phyloP scores from a whole-genome alignment of 2,329 filamentous ascomycete species.

The Biscogniauxia marginata region DNA sequence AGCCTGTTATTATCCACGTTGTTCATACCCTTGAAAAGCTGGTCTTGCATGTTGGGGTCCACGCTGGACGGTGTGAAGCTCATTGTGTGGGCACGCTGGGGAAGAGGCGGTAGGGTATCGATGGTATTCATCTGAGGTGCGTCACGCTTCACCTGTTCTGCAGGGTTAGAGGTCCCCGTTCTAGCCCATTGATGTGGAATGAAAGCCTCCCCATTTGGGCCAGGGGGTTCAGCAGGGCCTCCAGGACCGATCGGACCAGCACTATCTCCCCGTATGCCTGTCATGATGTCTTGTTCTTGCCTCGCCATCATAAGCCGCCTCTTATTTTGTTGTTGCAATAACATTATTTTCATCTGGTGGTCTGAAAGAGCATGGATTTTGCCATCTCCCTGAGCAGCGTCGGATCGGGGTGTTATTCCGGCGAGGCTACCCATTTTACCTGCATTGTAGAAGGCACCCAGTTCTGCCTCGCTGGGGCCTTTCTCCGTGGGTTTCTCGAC shows the following conservation, averaged over 20 bases:
- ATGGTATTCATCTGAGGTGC: conserved; percentile 71
- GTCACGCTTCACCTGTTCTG: conserved; percentile 76
- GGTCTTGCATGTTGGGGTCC: conserved; percentile 59
- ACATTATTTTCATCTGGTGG: conserved; percentile 87
- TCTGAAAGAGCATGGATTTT: conserved; percentile 82
- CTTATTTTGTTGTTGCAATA: conserved; percentile 85
- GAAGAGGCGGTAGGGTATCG: conserved; percentile 68
- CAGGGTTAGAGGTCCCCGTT: conserved; percentile 70
- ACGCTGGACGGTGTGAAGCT: conserved; percentile 63
- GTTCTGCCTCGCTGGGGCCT: conserved; percentile 62
- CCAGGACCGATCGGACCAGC: conserved; percentile 51
- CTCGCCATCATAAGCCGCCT: conserved; percentile 82
- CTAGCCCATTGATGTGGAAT: conserved; percentile 69
- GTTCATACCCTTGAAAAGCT: conserved; percentile 58
- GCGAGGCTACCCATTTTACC: conserved; percentile 58
- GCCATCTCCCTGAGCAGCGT: conserved; percentile 44
- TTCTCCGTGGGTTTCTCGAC: too few species aligned
- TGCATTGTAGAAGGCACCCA: conserved; percentile 63
- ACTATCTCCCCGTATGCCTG: conserved; percentile 48
- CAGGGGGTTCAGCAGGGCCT: conserved; percentile 43
- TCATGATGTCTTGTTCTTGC: conserved; percentile 71
- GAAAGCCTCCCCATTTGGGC: conserved; percentile 62
- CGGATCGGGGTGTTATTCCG: conserved; percentile 56
- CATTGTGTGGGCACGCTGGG: conserved; percentile 66
- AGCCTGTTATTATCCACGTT: conserved; percentile 55